phyloP scores from a whole-genome alignment of 208 protist species.

The Trypanosoma melophagium region DNA sequence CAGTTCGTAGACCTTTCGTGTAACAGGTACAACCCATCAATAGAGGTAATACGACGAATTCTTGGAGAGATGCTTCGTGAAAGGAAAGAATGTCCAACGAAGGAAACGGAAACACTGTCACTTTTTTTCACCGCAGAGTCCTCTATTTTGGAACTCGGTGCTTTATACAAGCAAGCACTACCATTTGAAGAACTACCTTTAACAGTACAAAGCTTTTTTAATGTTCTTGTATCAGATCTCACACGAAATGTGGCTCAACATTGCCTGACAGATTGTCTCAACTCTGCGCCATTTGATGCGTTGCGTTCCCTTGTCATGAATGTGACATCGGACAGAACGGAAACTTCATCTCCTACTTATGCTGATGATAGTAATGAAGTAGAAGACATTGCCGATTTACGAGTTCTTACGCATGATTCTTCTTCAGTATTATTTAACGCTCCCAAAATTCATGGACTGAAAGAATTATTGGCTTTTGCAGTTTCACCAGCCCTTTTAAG shows the following conservation, averaged over 20 bases:
- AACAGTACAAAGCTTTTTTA: constrained; percentile 16
- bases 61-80: constrained; percentile 39
- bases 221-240: constrained; percentile 14
- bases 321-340: neutral
- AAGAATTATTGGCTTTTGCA: constrained; percentile 42
- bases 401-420: constrained; percentile 20
- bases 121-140: constrained; percentile 18
- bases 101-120: neutral
- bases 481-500: constrained; percentile 68
- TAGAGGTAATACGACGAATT: constrained; percentile 39
- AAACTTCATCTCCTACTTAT: neutral
- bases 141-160: constrained; percentile 9
- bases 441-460: constrained; percentile 32
- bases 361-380: constrained; percentile 6
- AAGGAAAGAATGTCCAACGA: neutral
- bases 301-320: constrained; percentile 10
- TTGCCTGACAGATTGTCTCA: constrained; percentile 19
- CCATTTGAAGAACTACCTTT: constrained; percentile 21
- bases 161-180: constrained; percentile 10
- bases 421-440: constrained; percentile 4
- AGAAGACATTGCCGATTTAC: constrained; percentile 13
- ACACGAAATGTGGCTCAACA: constrained; percentile 14
- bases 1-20: constrained; percentile 34
- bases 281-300: constrained; percentile 19
- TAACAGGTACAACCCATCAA: constrained; percentile 36